phyloP scores from a whole-genome alignment of 1,284 basidiomycete genomes.

The Pseudozyma thailandica region DNA sequence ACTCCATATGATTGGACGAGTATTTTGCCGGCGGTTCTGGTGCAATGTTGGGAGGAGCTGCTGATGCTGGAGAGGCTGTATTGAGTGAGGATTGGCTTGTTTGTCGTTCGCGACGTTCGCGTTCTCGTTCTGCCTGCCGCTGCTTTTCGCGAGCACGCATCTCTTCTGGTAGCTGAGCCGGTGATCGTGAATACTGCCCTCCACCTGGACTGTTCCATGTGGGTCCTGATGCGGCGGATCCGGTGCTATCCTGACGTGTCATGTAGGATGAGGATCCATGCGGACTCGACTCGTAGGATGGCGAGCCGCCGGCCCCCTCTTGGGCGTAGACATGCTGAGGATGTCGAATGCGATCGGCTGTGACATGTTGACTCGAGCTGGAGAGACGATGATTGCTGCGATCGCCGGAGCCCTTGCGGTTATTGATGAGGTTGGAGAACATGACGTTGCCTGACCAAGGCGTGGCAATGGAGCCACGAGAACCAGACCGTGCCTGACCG shows the following conservation, averaged over 20 bases:
- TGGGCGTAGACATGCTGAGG: constrained; percentile 43
- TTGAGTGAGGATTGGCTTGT: constrained; percentile 31
- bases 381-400: constrained; percentile 42
- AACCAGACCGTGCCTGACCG: not conserved
- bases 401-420: constrained; percentile 43
- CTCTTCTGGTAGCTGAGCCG: constrained; percentile 53
- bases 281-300: constrained; percentile 19
- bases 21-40: constrained; percentile 36
- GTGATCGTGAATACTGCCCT: constrained; percentile 24
- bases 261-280: constrained; percentile 23
- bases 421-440: constrained; percentile 48
- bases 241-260: constrained; percentile 39
- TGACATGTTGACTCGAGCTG: constrained; percentile 22
- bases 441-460: constrained; percentile 11
- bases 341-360: constrained; percentile 45
- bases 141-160: constrained; percentile 49
- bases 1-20: constrained; percentile 75
- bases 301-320: constrained; percentile 26
- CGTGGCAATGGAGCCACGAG: constrained; percentile 7
- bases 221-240: constrained; percentile 25
- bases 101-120: constrained; percentile 37
- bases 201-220: constrained; percentile 28
- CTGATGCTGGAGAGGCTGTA: constrained; percentile 11
- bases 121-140: constrained; percentile 40
- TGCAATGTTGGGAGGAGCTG: constrained; percentile 8